phyloP scores from a whole-genome alignment of 441 rosid genomes.

The Erysimum pusillum region DNA sequence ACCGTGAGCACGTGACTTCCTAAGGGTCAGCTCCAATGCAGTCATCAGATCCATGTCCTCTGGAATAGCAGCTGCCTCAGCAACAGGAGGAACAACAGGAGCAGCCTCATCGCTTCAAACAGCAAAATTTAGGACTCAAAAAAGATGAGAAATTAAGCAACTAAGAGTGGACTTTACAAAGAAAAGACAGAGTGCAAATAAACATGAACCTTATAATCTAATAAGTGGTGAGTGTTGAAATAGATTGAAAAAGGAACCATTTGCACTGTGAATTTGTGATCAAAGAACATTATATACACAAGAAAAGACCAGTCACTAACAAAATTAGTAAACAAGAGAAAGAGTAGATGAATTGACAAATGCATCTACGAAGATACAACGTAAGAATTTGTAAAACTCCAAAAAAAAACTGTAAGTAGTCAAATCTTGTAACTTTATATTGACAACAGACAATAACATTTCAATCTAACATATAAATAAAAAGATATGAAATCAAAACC shows the following conservation, averaged over 20 bases:
- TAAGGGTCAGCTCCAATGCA: slow-evolving; percentile 76
- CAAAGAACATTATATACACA: slow-evolving; percentile 6
- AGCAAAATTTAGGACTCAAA: not conserved
- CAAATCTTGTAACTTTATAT: not conserved
- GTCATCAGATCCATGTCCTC: slow-evolving; percentile 86
- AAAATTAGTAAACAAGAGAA: not conserved
- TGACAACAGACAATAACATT: not conserved
- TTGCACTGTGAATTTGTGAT: not conserved
- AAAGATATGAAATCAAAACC: not conserved
- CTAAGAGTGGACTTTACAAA: not conserved
- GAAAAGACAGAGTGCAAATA: not conserved
- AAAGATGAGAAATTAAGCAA: not conserved
- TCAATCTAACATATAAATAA: not conserved
- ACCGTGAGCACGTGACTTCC: slow-evolving; percentile 79
- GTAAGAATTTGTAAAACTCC: not conserved
- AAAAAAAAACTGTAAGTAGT: not conserved
- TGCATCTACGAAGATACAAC: not conserved
- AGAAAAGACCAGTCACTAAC: not conserved
- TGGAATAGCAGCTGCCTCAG: slow-evolving; percentile 58
- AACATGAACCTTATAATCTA: not conserved
- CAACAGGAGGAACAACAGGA: slow-evolving; percentile 52
- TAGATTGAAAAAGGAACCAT: too few relatives aligned
- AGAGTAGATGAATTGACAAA: not conserved
- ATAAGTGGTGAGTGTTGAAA: not conserved
- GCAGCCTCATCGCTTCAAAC: slow-evolving; percentile 69